Conservation (phyloP, 2,329 filamentous ascomycete species). For the Cladorrhinum sp. region DNA sequence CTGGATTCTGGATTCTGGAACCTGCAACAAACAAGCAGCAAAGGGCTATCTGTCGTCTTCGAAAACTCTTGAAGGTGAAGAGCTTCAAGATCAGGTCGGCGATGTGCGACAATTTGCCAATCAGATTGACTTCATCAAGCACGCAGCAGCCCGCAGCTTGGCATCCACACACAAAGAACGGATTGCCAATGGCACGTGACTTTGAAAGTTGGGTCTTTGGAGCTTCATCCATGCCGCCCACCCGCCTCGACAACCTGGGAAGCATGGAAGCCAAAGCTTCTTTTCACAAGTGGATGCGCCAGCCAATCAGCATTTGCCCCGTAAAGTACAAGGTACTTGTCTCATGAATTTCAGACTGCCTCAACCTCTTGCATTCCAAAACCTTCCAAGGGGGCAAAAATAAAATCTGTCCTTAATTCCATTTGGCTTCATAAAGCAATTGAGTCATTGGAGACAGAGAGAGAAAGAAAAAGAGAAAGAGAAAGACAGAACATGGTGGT, state of each 20-base stretch:
- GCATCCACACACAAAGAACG: background rate
- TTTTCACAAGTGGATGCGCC: background rate
- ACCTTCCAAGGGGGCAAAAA: slow-evolving; percentile 21
- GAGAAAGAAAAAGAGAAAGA: background rate
- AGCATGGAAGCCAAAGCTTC: background rate
- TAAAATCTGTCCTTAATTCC: slow-evolving; percentile 33
- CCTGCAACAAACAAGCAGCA: background rate
- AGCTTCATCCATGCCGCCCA: background rate
- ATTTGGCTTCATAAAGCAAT: slow-evolving; percentile 5
- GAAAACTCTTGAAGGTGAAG: background rate
- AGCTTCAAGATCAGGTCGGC: background rate
- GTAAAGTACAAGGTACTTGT: slow-evolving; percentile 19
- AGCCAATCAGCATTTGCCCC: slow-evolving; percentile 26
- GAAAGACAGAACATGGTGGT: slow-evolving; percentile 3
- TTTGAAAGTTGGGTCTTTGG: background rate
- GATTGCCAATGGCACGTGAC: slow-evolving; percentile 18
- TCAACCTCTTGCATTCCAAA: background rate
- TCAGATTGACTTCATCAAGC: slow-evolving; percentile 14
- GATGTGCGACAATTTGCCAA: slow-evolving; percentile 24
- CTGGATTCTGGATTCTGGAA: background rate
- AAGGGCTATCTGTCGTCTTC: background rate
- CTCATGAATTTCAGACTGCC: background rate
- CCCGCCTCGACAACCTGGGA: too few relatives aligned
- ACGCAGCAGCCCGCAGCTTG: slow-evolving; percentile 15
- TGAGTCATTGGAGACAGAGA: slow-evolving; percentile 23